Percentiles rank a stretch among this genome's conserved stretches.
Evolutionary conservation across 352 stramenopile species (phyloP).

Genomic region (Globisporangium acanthophoron): DNA sequence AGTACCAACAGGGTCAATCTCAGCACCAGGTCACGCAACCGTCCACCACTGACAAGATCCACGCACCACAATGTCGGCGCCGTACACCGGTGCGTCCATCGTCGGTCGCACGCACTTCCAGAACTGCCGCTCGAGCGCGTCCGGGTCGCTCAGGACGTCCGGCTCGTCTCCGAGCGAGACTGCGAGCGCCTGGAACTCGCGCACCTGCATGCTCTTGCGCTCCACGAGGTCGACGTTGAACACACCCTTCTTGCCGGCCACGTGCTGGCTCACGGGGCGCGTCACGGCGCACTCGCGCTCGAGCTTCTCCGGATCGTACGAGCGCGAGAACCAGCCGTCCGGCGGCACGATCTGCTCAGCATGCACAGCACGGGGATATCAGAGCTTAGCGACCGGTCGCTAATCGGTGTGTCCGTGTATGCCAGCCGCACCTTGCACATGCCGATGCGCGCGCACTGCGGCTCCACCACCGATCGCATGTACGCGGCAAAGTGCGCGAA

Average conservation of each 20-base stretch:
- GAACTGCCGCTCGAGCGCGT: conserved; percentile 77
- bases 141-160: conserved; percentile 14
- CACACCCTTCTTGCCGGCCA: conserved; percentile 86
- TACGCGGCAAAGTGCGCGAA: conserved; percentile 85
- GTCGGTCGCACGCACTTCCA: conserved; percentile 85
- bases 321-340: conserved; percentile 66
- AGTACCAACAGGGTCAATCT: too few species aligned
- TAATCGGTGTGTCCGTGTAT: too few species aligned
- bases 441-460: conserved; percentile 64
- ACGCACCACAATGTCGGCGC: conserved; percentile 84
- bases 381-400: too few species aligned
- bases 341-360: conserved; percentile 58
- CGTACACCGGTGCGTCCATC: conserved; percentile 88
- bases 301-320: conserved; percentile 52
- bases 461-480: conserved; percentile 79
- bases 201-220: conserved; percentile 57
- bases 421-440: conserved; percentile 82
- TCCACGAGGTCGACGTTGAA: conserved; percentile 91
- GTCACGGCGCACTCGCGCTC: conserved; percentile 34
- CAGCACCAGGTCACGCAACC: too few species aligned
- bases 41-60: too few species aligned
- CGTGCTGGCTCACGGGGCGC: conserved; percentile 75
- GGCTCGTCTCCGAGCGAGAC: conserved; percentile 21
- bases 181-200: conserved; percentile 56
- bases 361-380: too few species aligned